Evolutionary conservation across 139 green algal genomes (phyloP).

Genomic region (Marvania coccoides): DNA sequence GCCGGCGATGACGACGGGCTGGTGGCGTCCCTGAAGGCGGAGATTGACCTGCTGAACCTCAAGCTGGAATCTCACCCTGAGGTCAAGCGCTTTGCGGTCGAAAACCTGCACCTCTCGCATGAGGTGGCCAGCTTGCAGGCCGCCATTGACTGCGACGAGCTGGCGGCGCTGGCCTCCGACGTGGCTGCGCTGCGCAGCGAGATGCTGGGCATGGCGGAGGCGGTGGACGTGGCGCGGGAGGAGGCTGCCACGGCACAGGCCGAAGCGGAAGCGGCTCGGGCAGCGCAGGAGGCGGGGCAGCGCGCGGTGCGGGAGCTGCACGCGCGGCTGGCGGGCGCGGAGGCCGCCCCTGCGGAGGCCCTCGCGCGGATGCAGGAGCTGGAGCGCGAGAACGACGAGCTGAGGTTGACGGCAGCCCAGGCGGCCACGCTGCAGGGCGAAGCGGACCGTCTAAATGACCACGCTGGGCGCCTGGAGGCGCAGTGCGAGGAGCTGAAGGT

Average conservation of each 20-base stretch:
- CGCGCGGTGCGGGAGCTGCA: background rate
- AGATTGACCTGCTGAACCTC: constrained; percentile 22
- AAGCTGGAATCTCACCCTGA: constrained; percentile 37
- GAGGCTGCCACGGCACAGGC: too few species aligned
- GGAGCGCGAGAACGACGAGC: background rate
- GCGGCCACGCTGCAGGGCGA: background rate
- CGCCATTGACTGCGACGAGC: background rate
- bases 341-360: background rate
- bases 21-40: constrained; percentile 13
- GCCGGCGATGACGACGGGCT: background rate
- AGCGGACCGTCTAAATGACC: background rate
- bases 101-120: constrained; percentile 29
- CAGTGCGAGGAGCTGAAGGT: background rate
- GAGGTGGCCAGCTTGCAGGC: background rate
- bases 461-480: background rate
- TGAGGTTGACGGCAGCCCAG: background rate
- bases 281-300: background rate
- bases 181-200: background rate
- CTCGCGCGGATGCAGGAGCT: background rate
- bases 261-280: too few species aligned
- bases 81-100: constrained; percentile 43
- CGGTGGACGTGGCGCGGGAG: too few species aligned
- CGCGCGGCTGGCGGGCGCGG: background rate
- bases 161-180: background rate
- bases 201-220: too few species aligned